phyloP scores from a whole-genome alignment of 345 rosid genomes.

The Linum usitatissimum region DNA sequence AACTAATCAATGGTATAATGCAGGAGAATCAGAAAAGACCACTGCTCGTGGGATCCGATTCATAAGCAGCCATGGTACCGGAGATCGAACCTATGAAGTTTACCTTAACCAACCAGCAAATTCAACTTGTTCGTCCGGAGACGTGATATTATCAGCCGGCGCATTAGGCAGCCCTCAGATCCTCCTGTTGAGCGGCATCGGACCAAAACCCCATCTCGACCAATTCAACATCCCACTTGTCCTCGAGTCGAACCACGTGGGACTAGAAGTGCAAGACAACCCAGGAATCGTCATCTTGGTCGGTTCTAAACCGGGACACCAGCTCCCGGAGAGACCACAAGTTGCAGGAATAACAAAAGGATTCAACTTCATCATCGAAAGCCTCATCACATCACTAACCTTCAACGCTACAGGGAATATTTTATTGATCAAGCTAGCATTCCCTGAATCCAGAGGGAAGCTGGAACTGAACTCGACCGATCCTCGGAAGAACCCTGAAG shows the following conservation, averaged over 20 bases:
- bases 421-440: slow-evolving; percentile 52
- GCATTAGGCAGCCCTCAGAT: slow-evolving; percentile 71
- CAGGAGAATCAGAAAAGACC: slow-evolving; percentile 31
- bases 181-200: slow-evolving; percentile 61
- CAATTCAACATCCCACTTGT: slow-evolving; percentile 33
- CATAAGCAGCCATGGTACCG: slow-evolving; percentile 40
- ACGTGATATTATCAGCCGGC: slow-evolving; percentile 63
- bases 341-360: slow-evolving; percentile 48
- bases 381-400: slow-evolving; percentile 35
- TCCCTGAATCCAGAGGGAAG: slow-evolving; percentile 58
- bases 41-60: slow-evolving; percentile 43
- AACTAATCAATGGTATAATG: no score
- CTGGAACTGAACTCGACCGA: slow-evolving; percentile 40
- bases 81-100: slow-evolving; percentile 33
- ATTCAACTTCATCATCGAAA: slow-evolving; percentile 45
- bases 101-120: slow-evolving; percentile 33
- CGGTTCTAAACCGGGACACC: slow-evolving; percentile 29
- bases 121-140: slow-evolving; percentile 21
- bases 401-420: slow-evolving; percentile 41
- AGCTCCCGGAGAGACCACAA: slow-evolving; percentile 57
- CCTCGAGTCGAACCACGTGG: slow-evolving; percentile 34
- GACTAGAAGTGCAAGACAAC: slow-evolving; percentile 50
- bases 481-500: slow-evolving; percentile 56
- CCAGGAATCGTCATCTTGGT: slow-evolving; percentile 40
- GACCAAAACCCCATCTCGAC: slow-evolving; percentile 40